These are phyloP conservation scores for Trypanosoma scelopori DNA, from an alignment of 208 protist genomes.

Conservation along the genomic window DNA sequence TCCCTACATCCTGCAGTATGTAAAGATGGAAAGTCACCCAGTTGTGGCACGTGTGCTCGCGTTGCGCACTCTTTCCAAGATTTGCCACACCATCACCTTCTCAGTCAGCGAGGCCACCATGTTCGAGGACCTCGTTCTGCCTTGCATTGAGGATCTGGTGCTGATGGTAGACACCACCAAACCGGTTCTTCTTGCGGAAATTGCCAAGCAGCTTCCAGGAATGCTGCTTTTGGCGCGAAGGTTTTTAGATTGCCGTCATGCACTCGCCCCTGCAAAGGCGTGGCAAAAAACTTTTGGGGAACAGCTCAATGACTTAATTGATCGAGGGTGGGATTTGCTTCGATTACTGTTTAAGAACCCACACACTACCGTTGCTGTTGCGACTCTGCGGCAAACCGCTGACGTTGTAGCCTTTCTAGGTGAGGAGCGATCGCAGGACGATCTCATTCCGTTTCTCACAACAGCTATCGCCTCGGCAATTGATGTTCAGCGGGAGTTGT, in stretches of 20 bases:
- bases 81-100: conserved; percentile 27
- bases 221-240: conserved; percentile 53
- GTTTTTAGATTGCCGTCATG: conserved; percentile 41
- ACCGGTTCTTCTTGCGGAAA: conserved; percentile 44
- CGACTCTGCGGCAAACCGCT: conserved; percentile 35
- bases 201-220: conserved; percentile 62
- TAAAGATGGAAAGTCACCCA: conserved; percentile 30
- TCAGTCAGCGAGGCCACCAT: conserved; percentile 38
- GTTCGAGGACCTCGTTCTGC: conserved; percentile 63
- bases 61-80: conserved; percentile 45
- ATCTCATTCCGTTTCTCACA: conserved; percentile 74
- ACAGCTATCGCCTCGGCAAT: conserved; percentile 49
- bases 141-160: conserved; percentile 40
- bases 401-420: conserved; percentile 64
- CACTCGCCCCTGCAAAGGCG: conserved; percentile 24
- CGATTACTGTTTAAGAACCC: conserved; percentile 51
- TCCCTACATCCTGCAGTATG: conserved; percentile 43
- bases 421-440: conserved; percentile 51
- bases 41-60: conserved; percentile 40
- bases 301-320: conserved; percentile 47
- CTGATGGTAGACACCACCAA: conserved; percentile 13
- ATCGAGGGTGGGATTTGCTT: conserved; percentile 61
- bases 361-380: conserved; percentile 35
- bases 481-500: conserved; percentile 56
- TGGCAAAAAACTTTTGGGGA: conserved; percentile 29